A percentile compares a stretch with the other conserved stretches of the same genome.
These are phyloP conservation scores for Euphrasia confusa DNA, from an alignment of 257 asterid genomes.

Conservation along the genomic window DNA sequence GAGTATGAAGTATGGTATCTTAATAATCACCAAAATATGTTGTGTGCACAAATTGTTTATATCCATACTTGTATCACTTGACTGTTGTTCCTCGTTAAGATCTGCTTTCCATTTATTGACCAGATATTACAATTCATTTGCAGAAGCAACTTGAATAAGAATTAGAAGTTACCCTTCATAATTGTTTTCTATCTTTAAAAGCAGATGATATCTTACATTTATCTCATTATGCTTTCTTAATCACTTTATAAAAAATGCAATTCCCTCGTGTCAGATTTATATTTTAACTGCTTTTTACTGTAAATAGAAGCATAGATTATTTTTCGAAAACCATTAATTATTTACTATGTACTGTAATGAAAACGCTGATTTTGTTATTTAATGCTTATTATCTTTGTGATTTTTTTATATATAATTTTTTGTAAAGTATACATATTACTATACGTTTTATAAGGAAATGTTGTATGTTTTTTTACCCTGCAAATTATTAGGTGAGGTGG, in stretches of 20 bases:
- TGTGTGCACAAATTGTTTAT: not conserved
- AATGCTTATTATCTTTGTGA: not conserved
- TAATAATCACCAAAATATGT: not conserved
- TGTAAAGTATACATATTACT: not conserved
- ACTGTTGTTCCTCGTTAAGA: not conserved
- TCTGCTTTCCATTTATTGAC: not conserved
- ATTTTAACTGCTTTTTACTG: not conserved
- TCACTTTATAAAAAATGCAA: not conserved
- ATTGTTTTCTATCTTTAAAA: not conserved
- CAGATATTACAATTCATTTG: not conserved
- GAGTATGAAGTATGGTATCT: not conserved
- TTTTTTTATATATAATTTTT: not conserved
- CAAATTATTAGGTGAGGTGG: constrained; percentile 77
- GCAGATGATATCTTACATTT: constrained; percentile 1
- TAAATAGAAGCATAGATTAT: not conserved
- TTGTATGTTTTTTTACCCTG: not conserved
- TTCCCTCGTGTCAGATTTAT: not conserved
- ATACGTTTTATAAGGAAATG: constrained; percentile 8
- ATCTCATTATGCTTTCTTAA: not conserved
- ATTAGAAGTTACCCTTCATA: not conserved
- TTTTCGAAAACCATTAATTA: not conserved
- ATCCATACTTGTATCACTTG: not conserved
- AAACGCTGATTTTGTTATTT: not conserved
- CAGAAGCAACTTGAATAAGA: constrained; percentile 15
- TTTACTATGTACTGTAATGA: not conserved